phyloP scores from a whole-genome alignment of 2,329 filamentous ascomycete species.

The Exserohilum turcica region DNA sequence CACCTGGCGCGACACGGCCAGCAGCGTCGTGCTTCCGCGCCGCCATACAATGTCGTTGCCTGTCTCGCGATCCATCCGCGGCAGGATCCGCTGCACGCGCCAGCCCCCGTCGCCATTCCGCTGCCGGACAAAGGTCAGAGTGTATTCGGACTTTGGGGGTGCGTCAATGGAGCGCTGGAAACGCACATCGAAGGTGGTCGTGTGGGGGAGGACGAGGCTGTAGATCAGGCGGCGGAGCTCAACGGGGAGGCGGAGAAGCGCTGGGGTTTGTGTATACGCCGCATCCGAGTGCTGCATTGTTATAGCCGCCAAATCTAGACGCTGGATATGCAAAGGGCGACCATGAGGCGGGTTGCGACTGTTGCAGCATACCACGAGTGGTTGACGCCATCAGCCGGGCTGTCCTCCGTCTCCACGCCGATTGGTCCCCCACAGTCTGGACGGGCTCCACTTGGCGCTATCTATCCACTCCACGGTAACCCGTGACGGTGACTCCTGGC shows the following conservation, averaged over 20 bases:
- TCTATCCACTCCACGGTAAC: constrained; percentile 10
- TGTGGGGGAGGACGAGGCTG: constrained; percentile 50
- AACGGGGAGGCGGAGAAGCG: constrained; percentile 48
- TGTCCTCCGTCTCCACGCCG: constrained; percentile 16
- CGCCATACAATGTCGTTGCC: constrained; percentile 51
- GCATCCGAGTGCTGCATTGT: constrained; percentile 19
- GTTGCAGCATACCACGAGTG: not conserved
- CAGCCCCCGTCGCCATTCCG: constrained; percentile 29
- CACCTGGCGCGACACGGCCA: constrained; percentile 50
- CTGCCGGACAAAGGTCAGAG: constrained; percentile 40
- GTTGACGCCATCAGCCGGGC: constrained; percentile 20
- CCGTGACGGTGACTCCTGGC: constrained; percentile 34
- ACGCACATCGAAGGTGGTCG: constrained; percentile 34
- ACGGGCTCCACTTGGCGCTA: constrained; percentile 24
- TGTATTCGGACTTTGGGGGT: constrained; percentile 32
- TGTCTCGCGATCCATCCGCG: constrained; percentile 31
- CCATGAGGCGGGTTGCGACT: constrained; percentile 3
- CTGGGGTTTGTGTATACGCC: constrained; percentile 22
- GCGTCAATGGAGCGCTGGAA: constrained; percentile 22
- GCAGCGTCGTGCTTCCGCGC: constrained; percentile 48
- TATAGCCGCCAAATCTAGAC: not conserved
- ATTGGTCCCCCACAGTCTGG: constrained; percentile 24
- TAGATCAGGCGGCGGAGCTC: constrained; percentile 54
- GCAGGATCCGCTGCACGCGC: constrained; percentile 36
- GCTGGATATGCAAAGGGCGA: not conserved